These are phyloP conservation scores for Akanthomyces lecanii DNA, from an alignment of 2,329 filamentous ascomycete genomes.

Conservation along the genomic window DNA sequence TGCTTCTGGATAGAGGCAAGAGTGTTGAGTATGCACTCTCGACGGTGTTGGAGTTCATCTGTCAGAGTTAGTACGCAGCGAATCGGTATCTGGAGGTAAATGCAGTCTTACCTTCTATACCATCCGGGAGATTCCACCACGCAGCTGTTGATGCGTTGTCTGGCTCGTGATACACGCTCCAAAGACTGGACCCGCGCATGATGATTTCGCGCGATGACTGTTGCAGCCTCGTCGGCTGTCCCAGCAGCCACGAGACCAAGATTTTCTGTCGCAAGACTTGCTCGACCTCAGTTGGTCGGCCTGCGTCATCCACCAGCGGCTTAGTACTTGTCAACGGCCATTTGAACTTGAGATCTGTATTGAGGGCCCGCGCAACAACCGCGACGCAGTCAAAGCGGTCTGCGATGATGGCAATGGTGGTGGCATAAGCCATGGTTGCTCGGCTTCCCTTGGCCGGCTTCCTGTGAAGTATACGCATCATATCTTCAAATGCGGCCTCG, in stretches of 20 bases:
- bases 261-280: conserved; percentile 66
- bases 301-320: conserved; percentile 33
- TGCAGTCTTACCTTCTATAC: conserved; percentile 54
- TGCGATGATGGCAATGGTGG: conserved; percentile 65
- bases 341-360: conserved; percentile 46
- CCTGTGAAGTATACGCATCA: conserved; percentile 63
- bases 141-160: conserved; percentile 36
- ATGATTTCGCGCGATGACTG: conserved; percentile 63
- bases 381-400: conserved; percentile 67
- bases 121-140: conserved; percentile 71
- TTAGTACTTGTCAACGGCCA: conserved; percentile 47
- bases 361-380: conserved; percentile 51
- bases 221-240: conserved; percentile 57
- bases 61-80: not conserved
- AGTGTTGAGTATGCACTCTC: conserved; percentile 63
- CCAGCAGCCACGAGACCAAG: conserved; percentile 60
- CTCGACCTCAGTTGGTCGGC: conserved; percentile 47
- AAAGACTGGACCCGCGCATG: conserved; percentile 57
- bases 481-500: conserved; percentile 60
- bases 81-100: no score
- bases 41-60: conserved; percentile 64
- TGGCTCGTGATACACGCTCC: conserved; percentile 41
- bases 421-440: conserved; percentile 57
- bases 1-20: conserved; percentile 65
- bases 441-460: conserved; percentile 35